Evolutionary conservation across 169 alveolate species (phyloP).

Genomic region (Neospora caninum): DNA sequence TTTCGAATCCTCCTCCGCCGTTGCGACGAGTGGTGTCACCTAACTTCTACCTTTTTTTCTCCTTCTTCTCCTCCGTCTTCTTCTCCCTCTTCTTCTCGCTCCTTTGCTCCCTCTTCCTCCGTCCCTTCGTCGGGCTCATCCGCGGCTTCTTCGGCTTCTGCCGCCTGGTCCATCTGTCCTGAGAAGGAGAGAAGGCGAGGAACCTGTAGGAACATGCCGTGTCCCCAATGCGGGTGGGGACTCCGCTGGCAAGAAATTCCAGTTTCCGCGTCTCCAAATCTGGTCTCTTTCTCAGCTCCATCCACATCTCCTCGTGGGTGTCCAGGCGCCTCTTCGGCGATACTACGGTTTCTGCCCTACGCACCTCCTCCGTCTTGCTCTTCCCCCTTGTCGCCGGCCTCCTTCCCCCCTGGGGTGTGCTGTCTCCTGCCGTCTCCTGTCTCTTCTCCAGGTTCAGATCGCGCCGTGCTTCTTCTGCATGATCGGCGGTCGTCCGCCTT

Average conservation of each 20-base stretch:
- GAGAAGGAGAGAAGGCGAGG: neutral
- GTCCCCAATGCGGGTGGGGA: constrained; percentile 2
- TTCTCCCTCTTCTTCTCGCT: neutral
- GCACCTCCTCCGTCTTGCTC: neutral
- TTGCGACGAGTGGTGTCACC: neutral
- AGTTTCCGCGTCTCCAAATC: neutral
- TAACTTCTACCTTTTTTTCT: neutral
- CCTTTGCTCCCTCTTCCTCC: too few relatives aligned
- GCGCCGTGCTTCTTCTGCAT: neutral
- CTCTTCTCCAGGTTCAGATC: neutral
- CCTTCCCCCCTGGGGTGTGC: neutral
- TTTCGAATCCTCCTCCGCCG: constrained; percentile 1
- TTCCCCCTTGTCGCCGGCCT: neutral
- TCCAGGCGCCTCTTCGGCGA: neutral
- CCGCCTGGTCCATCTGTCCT: too few relatives aligned
- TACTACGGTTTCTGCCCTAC: neutral
- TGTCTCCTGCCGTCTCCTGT: neutral
- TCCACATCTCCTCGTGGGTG: neutral
- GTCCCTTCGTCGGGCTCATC: neutral
- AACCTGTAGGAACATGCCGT: neutral
- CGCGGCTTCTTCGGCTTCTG: too few relatives aligned
- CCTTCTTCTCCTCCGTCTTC: neutral
- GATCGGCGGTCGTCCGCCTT: neutral
- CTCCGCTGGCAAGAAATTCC: neutral
- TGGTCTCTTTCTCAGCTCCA: neutral